phyloP scores from a whole-genome alignment of 129 eudicot genomes.

The Escallonia herrerae region DNA sequence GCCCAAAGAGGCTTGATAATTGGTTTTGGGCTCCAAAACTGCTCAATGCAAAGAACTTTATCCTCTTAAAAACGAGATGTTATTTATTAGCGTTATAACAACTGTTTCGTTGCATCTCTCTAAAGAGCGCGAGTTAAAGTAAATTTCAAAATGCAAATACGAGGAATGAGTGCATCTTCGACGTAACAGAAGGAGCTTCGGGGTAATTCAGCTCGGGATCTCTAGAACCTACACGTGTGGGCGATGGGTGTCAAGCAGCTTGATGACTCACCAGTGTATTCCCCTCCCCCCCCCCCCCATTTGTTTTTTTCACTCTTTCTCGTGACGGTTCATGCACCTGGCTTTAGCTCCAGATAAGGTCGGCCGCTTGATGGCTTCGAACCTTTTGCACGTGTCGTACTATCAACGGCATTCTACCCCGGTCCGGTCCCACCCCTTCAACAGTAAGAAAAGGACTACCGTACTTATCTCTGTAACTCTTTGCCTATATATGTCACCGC shows the following conservation, averaged over 20 bases:
- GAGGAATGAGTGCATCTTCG: too few relatives aligned
- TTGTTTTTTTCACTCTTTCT: not conserved
- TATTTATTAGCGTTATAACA: too few relatives aligned
- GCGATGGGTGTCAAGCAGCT: conserved; percentile 8
- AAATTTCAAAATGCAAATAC: too few relatives aligned
- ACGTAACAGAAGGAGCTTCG: too few relatives aligned
- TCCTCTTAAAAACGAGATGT: too few relatives aligned
- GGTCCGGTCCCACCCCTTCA: conserved; percentile 1
- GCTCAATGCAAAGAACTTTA: too few relatives aligned
- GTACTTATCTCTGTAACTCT: conserved; percentile 43
- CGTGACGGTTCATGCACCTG: conserved; percentile 41
- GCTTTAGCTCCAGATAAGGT: conserved; percentile 41
- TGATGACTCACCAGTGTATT: conserved; percentile 22
- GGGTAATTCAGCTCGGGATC: too few relatives aligned
- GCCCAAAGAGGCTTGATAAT: too few relatives aligned
- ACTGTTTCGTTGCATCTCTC: too few relatives aligned
- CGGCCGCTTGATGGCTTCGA: conserved; percentile 25
- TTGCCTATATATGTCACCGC: conserved; percentile 25
- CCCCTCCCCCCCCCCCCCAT: conserved; percentile 1
- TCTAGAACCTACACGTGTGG: conserved; percentile 25
- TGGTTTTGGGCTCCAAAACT: too few relatives aligned
- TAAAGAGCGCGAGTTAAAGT: too few relatives aligned
- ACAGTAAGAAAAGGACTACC: conserved; percentile 51
- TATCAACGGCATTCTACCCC: conserved; percentile 34
- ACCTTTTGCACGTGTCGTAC: conserved; percentile 34